A percentile compares a stretch with the other conserved stretches of the same genome.
phyloP scores from a whole-genome alignment of 495 filamentous ascomycete species.

The Penicillium riverlandense region DNA sequence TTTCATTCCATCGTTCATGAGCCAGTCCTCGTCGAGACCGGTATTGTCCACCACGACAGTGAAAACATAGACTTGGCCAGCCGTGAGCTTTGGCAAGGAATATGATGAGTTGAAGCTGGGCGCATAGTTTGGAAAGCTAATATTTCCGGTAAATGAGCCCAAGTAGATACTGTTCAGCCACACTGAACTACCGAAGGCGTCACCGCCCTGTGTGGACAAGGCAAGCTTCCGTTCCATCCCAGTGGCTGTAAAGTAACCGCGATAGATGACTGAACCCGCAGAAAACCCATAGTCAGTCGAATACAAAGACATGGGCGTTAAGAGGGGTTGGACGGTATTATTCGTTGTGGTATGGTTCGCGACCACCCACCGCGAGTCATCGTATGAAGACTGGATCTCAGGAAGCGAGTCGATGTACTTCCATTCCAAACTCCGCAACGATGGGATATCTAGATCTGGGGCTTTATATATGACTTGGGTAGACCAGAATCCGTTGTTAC shows the following conservation, averaged over 20 bases:
- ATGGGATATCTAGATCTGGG: slow-evolving; percentile 47
- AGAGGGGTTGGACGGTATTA: slow-evolving; percentile 47
- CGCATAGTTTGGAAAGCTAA: slow-evolving; percentile 24
- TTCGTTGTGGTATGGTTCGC: slow-evolving; percentile 49
- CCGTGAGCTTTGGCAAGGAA: slow-evolving; percentile 46
- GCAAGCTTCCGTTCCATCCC: slow-evolving; percentile 52
- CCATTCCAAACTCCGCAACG: slow-evolving; percentile 52
- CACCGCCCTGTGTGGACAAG: slow-evolving; percentile 56
- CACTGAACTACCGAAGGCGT: slow-evolving; percentile 49
- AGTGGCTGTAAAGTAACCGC: slow-evolving; percentile 63
- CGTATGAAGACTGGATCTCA: slow-evolving; percentile 55
- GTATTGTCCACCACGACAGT: slow-evolving; percentile 70
- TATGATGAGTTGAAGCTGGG: slow-evolving; percentile 53
- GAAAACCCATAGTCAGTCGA: slow-evolving; percentile 69
- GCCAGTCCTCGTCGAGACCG: slow-evolving; percentile 60
- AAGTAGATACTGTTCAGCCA: slow-evolving; percentile 51
- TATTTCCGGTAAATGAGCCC: slow-evolving; percentile 51
- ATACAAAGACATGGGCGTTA: slow-evolving; percentile 59
- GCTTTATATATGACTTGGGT: slow-evolving; percentile 42
- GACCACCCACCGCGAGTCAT: slow-evolving; percentile 58
- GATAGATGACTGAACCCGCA: slow-evolving; percentile 59
- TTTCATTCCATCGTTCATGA: slow-evolving; percentile 60
- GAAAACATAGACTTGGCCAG: slow-evolving; percentile 51
- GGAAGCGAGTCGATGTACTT: slow-evolving; percentile 65
- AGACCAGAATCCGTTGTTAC: slow-evolving; percentile 46